phyloP scores from a whole-genome alignment of 2,329 filamentous ascomycete genomes.

The Penicillium sp. region DNA sequence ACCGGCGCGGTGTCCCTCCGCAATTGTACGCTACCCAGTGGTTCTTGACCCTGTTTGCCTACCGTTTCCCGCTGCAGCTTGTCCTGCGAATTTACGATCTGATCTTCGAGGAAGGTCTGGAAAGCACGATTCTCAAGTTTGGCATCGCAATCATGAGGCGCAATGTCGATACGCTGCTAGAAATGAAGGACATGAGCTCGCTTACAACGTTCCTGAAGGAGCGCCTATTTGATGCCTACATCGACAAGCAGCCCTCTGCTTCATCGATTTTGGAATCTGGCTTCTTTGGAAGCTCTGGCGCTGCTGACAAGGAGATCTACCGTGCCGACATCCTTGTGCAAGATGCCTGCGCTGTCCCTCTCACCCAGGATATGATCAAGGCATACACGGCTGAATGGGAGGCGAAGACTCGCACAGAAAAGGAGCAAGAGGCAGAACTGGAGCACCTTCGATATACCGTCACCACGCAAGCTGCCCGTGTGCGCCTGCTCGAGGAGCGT shows the following conservation, averaged over 20 bases:
- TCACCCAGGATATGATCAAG: constrained; percentile 77
- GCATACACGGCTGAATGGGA: constrained; percentile 85
- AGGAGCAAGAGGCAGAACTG: constrained; percentile 76
- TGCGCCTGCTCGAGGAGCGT: constrained; percentile 82
- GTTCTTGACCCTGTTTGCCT: constrained; percentile 98
- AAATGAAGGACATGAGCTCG: constrained; percentile 84
- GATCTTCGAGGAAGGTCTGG: constrained; percentile 86
- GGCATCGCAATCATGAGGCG: constrained; percentile 95
- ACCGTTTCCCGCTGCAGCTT: constrained; percentile 92
- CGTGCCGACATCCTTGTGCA: constrained; percentile 88
- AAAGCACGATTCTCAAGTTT: constrained; percentile 84
- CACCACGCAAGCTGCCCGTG: constrained; percentile 62
- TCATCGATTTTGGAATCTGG: constrained; percentile 91
- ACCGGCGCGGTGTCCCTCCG: constrained; percentile 77
- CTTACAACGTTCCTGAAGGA: constrained; percentile 90
- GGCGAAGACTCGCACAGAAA: constrained; percentile 77
- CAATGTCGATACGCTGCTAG: constrained; percentile 71
- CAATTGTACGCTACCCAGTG: constrained; percentile 97
- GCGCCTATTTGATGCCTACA: constrained; percentile 91
- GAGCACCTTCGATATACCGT: constrained; percentile 67
- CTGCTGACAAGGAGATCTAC: constrained; percentile 90
- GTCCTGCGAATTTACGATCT: constrained; percentile 96
- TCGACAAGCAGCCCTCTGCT: constrained; percentile 88
- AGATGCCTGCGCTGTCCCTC: constrained; percentile 82
- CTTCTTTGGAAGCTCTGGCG: constrained; percentile 90